These are phyloP conservation scores for Ceratobasidium sp. DNA, from an alignment of 1,284 basidiomycete species.

Conservation along the genomic window DNA sequence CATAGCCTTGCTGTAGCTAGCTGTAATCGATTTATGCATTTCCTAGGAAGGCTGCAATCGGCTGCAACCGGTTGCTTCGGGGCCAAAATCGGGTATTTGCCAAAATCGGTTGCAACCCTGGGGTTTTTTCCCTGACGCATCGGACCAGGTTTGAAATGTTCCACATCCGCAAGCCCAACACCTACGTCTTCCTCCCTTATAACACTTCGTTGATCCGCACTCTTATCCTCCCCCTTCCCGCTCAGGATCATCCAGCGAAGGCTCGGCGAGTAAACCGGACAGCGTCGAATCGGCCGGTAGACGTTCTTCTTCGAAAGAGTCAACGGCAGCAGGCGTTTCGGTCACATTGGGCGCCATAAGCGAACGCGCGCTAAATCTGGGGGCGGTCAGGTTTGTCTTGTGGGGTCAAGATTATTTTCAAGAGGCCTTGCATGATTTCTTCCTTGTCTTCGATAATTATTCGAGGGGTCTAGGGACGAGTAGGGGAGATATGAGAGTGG, in stretches of 20 bases:
- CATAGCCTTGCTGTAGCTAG: too few species aligned
- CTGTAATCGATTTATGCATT: too few species aligned
- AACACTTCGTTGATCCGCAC: neutral
- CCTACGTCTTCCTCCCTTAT: neutral
- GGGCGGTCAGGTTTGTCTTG: neutral
- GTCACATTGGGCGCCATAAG: too few species aligned
- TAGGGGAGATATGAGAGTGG: neutral
- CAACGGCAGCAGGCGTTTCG: neutral
- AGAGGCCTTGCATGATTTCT: too few species aligned
- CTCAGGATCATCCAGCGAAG: slow-evolving; percentile 18
- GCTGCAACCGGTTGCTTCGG: slow-evolving; percentile 59
- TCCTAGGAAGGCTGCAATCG: too few species aligned
- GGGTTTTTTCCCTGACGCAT: slow-evolving; percentile 55
- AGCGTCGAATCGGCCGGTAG: slow-evolving; percentile 16
- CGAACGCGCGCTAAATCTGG: too few species aligned
- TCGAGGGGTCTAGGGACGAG: neutral
- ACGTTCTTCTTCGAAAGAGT: slow-evolving; percentile 22
- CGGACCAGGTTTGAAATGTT: slow-evolving; percentile 74
- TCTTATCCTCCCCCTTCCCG: slow-evolving; percentile 1
- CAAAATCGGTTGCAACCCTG: too few species aligned
- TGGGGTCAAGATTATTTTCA: neutral
- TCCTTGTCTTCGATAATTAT: too few species aligned
- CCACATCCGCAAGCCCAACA: slow-evolving; percentile 80
- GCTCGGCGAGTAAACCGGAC: slow-evolving; percentile 21
- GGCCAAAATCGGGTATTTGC: slow-evolving; percentile 62